phyloP scores from a whole-genome alignment of 768 basidiomycete species.

The Fibroporia radiculosa region DNA sequence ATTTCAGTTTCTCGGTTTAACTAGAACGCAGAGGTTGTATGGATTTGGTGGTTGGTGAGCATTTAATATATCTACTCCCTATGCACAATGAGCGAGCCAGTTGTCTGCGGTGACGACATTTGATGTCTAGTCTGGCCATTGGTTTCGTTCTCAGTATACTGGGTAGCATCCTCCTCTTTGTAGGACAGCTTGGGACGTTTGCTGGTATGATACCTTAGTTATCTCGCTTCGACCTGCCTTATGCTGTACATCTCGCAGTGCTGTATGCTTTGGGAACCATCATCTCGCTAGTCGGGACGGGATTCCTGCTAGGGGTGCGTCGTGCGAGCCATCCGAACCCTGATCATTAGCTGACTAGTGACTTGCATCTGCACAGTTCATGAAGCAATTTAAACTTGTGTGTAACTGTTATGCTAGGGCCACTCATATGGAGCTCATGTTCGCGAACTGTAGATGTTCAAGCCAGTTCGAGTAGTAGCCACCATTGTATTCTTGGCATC shows the following conservation, averaged over 20 bases:
- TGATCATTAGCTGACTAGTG: neutral
- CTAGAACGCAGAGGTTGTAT: conserved; percentile 75
- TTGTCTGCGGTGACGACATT: neutral
- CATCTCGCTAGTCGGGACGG: conserved; percentile 78
- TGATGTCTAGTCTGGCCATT: conserved; percentile 45
- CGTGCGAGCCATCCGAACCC: too few species aligned
- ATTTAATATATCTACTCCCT: neutral
- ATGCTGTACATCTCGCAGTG: conserved; percentile 36
- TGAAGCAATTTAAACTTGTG: conserved; percentile 76
- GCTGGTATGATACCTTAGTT: conserved; percentile 47
- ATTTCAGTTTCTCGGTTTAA: conserved; percentile 71
- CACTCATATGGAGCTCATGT: neutral
- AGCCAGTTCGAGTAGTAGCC: conserved; percentile 80
- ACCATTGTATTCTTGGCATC: conserved; percentile 71
- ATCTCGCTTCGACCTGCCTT: conserved; percentile 6
- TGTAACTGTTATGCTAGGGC: conserved; percentile 12
- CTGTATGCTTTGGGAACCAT: conserved; percentile 79
- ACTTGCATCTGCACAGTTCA: conserved; percentile 40
- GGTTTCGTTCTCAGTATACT: conserved; percentile 80
- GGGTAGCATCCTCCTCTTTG: conserved; percentile 69
- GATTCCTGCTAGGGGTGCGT: conserved; percentile 85
- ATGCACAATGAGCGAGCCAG: neutral
- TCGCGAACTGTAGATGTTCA: conserved; percentile 72
- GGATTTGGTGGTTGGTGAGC: conserved; percentile 80
- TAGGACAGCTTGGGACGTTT: conserved; percentile 62